Conservation (phyloP, 352 stramenopile species). For the Phytophthora pisi region DNA sequence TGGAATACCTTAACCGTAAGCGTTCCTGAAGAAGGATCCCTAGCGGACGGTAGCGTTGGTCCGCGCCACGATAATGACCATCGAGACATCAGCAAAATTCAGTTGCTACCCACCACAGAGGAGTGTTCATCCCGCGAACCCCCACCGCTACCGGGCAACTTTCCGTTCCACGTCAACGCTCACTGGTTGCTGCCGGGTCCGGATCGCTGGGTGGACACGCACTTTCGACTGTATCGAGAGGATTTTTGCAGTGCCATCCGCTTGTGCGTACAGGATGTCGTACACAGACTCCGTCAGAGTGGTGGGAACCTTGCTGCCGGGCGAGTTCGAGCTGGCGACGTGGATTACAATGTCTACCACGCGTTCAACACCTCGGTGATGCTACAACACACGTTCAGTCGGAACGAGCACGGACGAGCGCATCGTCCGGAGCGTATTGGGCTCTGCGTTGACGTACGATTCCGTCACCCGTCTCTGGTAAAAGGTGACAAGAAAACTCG, state of each 20-base stretch:
- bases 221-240: constrained; percentile 54
- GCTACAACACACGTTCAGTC: constrained; percentile 34
- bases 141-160: constrained; percentile 43
- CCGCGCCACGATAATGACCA: constrained; percentile 50
- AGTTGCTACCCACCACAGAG: constrained; percentile 41
- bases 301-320: constrained; percentile 19
- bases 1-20: constrained; percentile 42
- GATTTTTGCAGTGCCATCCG: constrained; percentile 44
- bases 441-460: constrained; percentile 38
- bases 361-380: constrained; percentile 5
- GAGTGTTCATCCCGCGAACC: constrained; percentile 38
- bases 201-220: constrained; percentile 49
- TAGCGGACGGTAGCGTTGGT: constrained; percentile 31
- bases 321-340: constrained; percentile 25
- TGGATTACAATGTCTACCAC: constrained; percentile 44
- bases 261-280: constrained; percentile 41
- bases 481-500: constrained; percentile 9
- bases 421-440: constrained; percentile 30
- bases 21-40: constrained; percentile 21
- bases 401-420: constrained; percentile 23
- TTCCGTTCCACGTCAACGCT: constrained; percentile 41
- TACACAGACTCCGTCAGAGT: constrained; percentile 19
- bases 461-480: constrained; percentile 28
- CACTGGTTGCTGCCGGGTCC: constrained; percentile 48
- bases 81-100: constrained; percentile 38